Evolutionary conservation across 495 filamentous ascomycete genomes (phyloP), one percentile per base, ranked within the genome.

Genomic region (Lineolata rhizophorae): DNA sequence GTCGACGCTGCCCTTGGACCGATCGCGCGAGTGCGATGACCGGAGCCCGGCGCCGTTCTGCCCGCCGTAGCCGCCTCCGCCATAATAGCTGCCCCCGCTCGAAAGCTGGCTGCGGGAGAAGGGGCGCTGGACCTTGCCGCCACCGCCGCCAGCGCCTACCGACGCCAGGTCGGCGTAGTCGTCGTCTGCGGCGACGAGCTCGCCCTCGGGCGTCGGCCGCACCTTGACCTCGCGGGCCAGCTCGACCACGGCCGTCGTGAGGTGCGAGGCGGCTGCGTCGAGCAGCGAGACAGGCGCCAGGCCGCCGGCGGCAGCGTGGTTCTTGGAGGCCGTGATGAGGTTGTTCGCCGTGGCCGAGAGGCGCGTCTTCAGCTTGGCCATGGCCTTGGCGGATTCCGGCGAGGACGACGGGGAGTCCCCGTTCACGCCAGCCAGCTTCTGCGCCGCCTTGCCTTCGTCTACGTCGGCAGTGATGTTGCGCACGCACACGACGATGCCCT

Each of bases 301-400:
- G 12, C 87, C 87, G 20, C 62, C 67, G 1, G 80, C 70, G 14
- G 57, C 58, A 21, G 78, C 72, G 50, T 84, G 91, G 44, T 90
- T 91, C 57, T 85, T 92, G 14, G 76, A 73, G 2, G 84, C 82
- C 10, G 82, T 95, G 39, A 93, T 92, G 35, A 95, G 55, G 42
- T 91, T 92, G 60, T 95, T 97, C 18, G 87, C 80, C 9, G 87
- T 92, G 3, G 75, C 77, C 15, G 80, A 85, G 9, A 94, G 72
- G 5, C 73, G 67, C 2, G 65, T 62, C 44, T 80, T 85, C 27
- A 83, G 61, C 52, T 76, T 90, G 16, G 56, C 46, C 30, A 66
- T 40, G 29, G 40, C 62, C 37, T 66, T 58, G 34, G 62, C 54
- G n/a, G n/a, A n/a, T n/a, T n/a, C n/a, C n/a, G n/a, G n/a, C n/a